phyloP scores from a whole-genome alignment of 805 yeast species.

The Wickerhamomyces chaumierensis region DNA sequence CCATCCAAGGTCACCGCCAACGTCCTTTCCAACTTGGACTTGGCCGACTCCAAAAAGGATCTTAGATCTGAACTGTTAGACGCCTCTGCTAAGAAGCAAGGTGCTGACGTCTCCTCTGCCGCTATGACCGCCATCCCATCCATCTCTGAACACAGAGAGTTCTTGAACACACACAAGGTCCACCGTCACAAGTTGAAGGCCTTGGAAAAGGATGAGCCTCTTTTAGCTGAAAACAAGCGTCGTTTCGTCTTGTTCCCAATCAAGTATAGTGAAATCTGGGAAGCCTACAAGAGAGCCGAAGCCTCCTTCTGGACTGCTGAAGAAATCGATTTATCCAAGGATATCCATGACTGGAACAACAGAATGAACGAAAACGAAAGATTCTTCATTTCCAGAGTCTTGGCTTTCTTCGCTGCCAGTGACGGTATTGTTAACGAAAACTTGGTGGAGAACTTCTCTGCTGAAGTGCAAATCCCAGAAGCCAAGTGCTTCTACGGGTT shows the following conservation, averaged over 20 bases:
- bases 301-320: conserved; percentile 99
- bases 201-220: conserved; percentile 80
- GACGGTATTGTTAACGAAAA: conserved; percentile 98
- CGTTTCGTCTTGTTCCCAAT: conserved; percentile 94
- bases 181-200: conserved; percentile 69
- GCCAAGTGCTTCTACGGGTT: conserved; percentile 98
- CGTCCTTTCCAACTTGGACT: conserved; percentile 41
- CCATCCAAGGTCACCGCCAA: conserved; percentile 57
- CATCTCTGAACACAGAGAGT: conserved; percentile 32
- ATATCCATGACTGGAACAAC: conserved; percentile 85
- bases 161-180: conserved; percentile 48
- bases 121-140: conserved; percentile 1
- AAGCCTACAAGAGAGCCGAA: conserved; percentile 96
- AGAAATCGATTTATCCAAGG: conserved; percentile 93
- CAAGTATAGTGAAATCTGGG: conserved; percentile 97
- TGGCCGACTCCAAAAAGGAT: conserved; percentile 33
- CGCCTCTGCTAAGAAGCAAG: conserved; percentile 29
- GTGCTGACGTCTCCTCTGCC: conserved; percentile 12
- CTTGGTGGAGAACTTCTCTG: conserved; percentile 92
- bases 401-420: conserved; percentile 97
- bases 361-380: conserved; percentile 84
- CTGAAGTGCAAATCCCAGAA: conserved; percentile 95
- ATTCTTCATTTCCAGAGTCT: conserved; percentile 80
- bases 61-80: conserved; percentile 28
- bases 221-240: conserved; percentile 71